Percentiles rank a stretch among this genome's conserved stretches.
Evolutionary conservation across 2,329 filamentous ascomycete species (phyloP).

Genomic region (Trichoderma atrobrunneum): DNA sequence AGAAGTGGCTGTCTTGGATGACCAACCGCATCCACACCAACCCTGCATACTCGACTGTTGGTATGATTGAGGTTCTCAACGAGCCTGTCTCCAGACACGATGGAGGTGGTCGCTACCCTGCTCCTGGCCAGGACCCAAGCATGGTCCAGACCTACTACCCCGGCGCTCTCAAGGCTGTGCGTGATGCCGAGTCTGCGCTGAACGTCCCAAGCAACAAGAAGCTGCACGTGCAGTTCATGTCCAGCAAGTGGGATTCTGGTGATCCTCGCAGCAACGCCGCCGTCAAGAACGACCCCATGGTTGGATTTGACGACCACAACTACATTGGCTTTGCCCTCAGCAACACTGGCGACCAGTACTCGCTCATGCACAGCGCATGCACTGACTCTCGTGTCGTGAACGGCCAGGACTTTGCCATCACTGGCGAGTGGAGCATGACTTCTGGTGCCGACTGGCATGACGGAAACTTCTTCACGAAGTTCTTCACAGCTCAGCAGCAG

Average conservation of each 20-base stretch:
- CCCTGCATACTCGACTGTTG: conserved; percentile 51
- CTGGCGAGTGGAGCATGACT: conserved; percentile 57
- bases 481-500: conserved; percentile 55
- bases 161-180: conserved; percentile 25
- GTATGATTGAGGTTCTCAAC: conserved; percentile 58
- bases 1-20: conserved; percentile 54
- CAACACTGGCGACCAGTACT: conserved; percentile 21
- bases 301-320: conserved; percentile 56
- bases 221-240: conserved; percentile 49
- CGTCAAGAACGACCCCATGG: conserved; percentile 39
- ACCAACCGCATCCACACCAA: conserved; percentile 50
- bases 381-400: conserved; percentile 41
- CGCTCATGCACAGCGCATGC: conserved; percentile 39
- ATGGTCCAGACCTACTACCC: conserved; percentile 26
- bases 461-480: conserved; percentile 51
- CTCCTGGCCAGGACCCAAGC: conserved; percentile 25
- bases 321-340: conserved; percentile 36
- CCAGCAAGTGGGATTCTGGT: conserved; percentile 52
- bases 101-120: conserved; percentile 24
- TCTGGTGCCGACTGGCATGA: conserved; percentile 43
- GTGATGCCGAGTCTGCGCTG: conserved; percentile 25
- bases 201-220: conserved; percentile 21
- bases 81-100: conserved; percentile 34
- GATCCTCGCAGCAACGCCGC: conserved; percentile 21
- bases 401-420: conserved; percentile 38